Evolutionary conservation across 163 green algal species (phyloP), one percentile per base, ranked within the genome.

Genomic region (Smithsoniella earleae): DNA sequence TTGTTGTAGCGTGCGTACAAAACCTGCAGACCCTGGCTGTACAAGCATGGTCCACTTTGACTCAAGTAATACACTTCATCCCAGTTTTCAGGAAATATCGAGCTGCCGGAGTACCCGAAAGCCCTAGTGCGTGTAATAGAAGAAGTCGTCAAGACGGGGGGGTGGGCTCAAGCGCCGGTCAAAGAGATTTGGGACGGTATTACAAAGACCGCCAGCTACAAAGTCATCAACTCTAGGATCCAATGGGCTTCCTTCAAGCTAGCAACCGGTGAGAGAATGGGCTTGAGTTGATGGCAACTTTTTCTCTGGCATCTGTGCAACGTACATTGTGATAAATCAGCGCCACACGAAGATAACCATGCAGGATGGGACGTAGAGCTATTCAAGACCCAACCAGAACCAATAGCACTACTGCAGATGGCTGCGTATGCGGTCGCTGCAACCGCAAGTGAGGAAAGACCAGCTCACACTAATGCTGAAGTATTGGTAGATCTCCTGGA

Each of bases 201-300:
- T 1, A 34, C 10, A 33, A 69, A 69, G 58, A 69, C n/a, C 25
- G 3, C 18, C 16, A 33, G 27, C n/a, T 5, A 69, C 25, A 30
- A 69, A 43, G 30, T 45, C 58, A 69, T 69, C 25, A 13, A 45
- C 8, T n/a, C 38, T 13, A 30, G 58, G 22, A 43, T 69, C 3
- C 31, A 13, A 33, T 69, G 58, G 58, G 40, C 58, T 43, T 43
- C 58, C 58, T 69, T 69, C 58, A 69, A 69, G 58, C 58, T 13
- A 49, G 40, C 40, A 49, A 49, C 10, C 13, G 40, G 40, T 49
- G 13, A 10, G 10, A 13, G 40, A 10, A 49, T 13, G 13, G 40
- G 40, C 40, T 49, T 49, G 13, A 10, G 10, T 49, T 49, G 10
- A 49, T 22, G 10, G 40, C 40, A 49, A 13, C 13, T 10, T 22